Evolutionary conservation across 352 stramenopile genomes (phyloP), one percentile per base, ranked within the genome.

Genomic region (Globisporangium viniferum): DNA sequence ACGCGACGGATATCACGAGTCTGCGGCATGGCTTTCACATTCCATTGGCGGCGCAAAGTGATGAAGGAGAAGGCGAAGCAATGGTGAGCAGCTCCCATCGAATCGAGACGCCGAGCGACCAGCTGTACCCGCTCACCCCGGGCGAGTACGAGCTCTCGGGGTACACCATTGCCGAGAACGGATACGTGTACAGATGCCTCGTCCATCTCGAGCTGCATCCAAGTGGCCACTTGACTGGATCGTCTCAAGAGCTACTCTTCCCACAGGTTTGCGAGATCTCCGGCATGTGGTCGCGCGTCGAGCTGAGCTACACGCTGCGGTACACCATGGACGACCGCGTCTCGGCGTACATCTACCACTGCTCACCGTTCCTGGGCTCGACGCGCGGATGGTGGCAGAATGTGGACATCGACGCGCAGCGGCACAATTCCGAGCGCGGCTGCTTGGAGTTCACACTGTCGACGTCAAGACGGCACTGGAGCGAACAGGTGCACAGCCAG

Each of bases 361-460:
- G 75, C 27, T 81, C 71, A 7, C 73, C 81, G 20, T 76, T 71
- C 61, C 56, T 61, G 0, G 79, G 76, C n/a, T 66, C 71, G 1
- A 55, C 88, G 49, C 74, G 83, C 31, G 81, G 81, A 1, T 79
- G 69, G 6, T 91, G 83, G 83, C 77, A 88, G 64, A 86, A 87
- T 59, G 73, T 76, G 6, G 67, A 79, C 27, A 54, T 81, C 3
- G 69, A 63, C n/a, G 62, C 66, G 22, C 61, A 67, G 33, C 51
- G 58, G 1, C 55, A 24, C 18, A 62, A 44, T 4, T 48, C 79
- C 1, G 79, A 86, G 59, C 71, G 73, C 15, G 79, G 79, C 1
- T 71, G 76, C 24, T 60, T 86, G 36, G 77, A 81, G 59, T 78
- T 86, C 27, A 63, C 74, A 3, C 60, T 84, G 4, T 39, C 74